Conservation (phyloP, 2,329 filamentous ascomycete species). For the Cordyceps javanica region DNA sequence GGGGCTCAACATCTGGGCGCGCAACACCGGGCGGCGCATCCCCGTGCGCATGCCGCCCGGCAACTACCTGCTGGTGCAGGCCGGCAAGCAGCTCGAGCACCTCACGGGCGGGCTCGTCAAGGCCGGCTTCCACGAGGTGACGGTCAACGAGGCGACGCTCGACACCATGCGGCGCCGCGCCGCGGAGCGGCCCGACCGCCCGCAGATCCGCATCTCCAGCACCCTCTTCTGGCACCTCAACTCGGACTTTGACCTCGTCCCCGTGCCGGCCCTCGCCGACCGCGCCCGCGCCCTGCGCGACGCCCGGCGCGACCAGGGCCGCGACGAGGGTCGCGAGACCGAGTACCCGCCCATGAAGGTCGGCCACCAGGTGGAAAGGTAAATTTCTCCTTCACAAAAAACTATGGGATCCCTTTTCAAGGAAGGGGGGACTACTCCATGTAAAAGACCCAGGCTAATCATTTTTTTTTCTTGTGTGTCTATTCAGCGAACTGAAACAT, state of each 20-base stretch:
- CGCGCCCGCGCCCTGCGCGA: slow-evolving; percentile 38
- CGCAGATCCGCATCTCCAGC: slow-evolving; percentile 51
- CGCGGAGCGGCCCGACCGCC: slow-evolving; percentile 38
- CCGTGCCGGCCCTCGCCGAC: slow-evolving; percentile 42
- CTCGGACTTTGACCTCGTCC: slow-evolving; percentile 49
- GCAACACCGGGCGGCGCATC: slow-evolving; percentile 54
- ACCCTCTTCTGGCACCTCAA: slow-evolving; percentile 57
- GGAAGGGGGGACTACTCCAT: too few relatives aligned
- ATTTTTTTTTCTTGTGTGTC: too few relatives aligned
- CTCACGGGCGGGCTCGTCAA: slow-evolving; percentile 55
- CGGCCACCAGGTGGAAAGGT: slow-evolving; percentile 53
- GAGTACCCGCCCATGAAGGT: slow-evolving; percentile 51
- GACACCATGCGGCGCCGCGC: slow-evolving; percentile 39
- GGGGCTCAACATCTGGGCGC: slow-evolving; percentile 57
- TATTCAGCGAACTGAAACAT: slow-evolving; percentile 48
- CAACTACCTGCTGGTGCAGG: slow-evolving; percentile 54
- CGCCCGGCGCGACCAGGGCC: slow-evolving; percentile 41
- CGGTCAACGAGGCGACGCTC: slow-evolving; percentile 48
- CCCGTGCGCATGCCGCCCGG: slow-evolving; percentile 52
- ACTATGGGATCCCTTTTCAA: too few relatives aligned
- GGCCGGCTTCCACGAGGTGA: slow-evolving; percentile 57
- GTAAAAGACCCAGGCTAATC: too few relatives aligned
- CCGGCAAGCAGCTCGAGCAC: slow-evolving; percentile 58
- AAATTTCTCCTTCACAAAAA: too few relatives aligned
- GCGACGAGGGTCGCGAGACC: slow-evolving; percentile 46